Conservation (phyloP, 2,329 filamentous ascomycete genomes). For the Fusarium chaquense region DNA sequence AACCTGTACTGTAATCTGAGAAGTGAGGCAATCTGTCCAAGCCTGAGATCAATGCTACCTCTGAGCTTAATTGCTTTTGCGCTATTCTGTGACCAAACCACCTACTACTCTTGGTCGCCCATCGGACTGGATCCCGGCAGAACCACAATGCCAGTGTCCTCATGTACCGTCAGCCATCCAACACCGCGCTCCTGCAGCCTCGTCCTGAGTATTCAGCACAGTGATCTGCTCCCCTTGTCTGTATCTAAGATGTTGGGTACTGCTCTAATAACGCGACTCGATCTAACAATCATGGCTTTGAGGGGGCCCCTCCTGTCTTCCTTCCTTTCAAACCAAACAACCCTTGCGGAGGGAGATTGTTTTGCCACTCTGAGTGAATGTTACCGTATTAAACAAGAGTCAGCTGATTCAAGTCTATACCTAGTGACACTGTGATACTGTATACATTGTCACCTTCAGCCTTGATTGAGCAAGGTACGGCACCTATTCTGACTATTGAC, state of each 20-base stretch:
- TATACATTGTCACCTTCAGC: slow-evolving; percentile 19
- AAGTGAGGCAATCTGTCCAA: not conserved
- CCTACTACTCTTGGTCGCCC: slow-evolving; percentile 15
- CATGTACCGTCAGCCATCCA: slow-evolving; percentile 21
- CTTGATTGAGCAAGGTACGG: slow-evolving; percentile 5
- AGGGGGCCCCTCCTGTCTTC: not conserved
- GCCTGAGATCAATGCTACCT: not conserved
- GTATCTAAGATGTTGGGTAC: slow-evolving; percentile 10
- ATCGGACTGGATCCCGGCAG: slow-evolving; percentile 16
- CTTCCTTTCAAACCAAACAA: not conserved
- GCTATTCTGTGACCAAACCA: slow-evolving; percentile 6
- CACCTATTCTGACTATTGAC: slow-evolving; percentile 15
- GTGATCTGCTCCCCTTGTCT: not conserved
- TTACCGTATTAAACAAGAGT: slow-evolving; percentile 5
- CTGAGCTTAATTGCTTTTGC: not conserved
- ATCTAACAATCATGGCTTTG: slow-evolving; percentile 7
- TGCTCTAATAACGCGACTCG: slow-evolving; percentile 15
- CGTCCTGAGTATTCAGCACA: slow-evolving; percentile 12
- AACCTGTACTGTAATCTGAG: not conserved
- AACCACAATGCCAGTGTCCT: slow-evolving; percentile 7
- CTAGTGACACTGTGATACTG: slow-evolving; percentile 23
- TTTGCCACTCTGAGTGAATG: slow-evolving; percentile 20
- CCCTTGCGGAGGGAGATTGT: not conserved
- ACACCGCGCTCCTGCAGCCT: slow-evolving; percentile 13
- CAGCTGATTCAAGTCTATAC: no score